Evolutionary conservation across 345 rosid species (phyloP).

Genomic region (Boechera stricta): DNA sequence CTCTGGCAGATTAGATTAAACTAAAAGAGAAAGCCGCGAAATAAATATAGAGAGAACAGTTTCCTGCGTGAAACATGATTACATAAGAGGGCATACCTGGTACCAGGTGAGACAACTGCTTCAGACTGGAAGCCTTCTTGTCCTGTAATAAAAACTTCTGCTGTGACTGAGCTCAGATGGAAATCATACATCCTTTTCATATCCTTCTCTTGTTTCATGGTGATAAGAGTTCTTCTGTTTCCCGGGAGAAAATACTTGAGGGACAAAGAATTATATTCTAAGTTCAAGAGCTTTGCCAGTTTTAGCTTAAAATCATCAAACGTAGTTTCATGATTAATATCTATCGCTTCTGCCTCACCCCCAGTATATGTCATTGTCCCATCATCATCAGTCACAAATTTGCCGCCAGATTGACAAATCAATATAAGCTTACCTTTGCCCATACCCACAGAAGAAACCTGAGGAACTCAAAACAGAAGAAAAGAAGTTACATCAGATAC

Average conservation of each 20-base stretch:
- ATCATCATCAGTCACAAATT: slow-evolving; percentile 67
- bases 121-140: slow-evolving; percentile 63
- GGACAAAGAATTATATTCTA: slow-evolving; percentile 66
- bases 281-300: slow-evolving; percentile 72
- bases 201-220: slow-evolving; percentile 72
- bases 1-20: background rate
- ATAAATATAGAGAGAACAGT: background rate
- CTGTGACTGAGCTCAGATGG: slow-evolving; percentile 70
- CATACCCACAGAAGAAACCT: slow-evolving; percentile 51
- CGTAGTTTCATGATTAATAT: slow-evolving; percentile 66
- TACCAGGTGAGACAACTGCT: slow-evolving; percentile 37
- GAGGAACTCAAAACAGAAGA: background rate
- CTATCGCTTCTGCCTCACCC: slow-evolving; percentile 86
- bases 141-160: slow-evolving; percentile 70
- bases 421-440: slow-evolving; percentile 83
- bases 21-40: background rate
- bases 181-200: slow-evolving; percentile 82
- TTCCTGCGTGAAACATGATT: background rate
- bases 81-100: slow-evolving; percentile 53
- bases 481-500: slow-evolving; percentile 9
- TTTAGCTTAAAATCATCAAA: slow-evolving; percentile 75
- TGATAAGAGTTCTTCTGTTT: slow-evolving; percentile 70
- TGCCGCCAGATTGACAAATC: slow-evolving; percentile 87
- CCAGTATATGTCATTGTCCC: slow-evolving; percentile 72
- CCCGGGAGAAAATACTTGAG: slow-evolving; percentile 92